Evolutionary conservation across 805 yeast species (phyloP), one percentile per base, ranked within the genome.

Genomic region (Metschnikowia vanudenii): DNA sequence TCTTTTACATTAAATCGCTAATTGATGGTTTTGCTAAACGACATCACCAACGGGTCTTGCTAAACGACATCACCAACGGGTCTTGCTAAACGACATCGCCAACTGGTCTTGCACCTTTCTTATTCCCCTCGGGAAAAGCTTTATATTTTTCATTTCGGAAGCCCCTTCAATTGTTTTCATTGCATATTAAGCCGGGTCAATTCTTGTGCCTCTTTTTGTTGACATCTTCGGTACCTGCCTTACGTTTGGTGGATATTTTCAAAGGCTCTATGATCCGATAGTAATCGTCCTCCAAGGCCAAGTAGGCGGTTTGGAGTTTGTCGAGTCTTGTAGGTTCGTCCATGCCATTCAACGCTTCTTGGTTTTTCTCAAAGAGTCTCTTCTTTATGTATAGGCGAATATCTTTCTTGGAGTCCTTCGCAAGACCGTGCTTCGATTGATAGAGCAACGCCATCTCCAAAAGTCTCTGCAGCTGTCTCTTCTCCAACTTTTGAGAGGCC

Each of bases 341-440:
- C 60, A 89, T 67, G 4, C 81, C 85, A 30, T 65, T 67, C 45
- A 94, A 71, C 0, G 89, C 90, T 46, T 91, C 97, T 56, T 74
- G 79, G 67, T 94, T 94, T 60, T 88, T 87, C 46, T 80, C 75
- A 60, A 75, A 92, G 20, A 94, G 67, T 48, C 99, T 75, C 57
- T 73, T 77, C 64, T 91, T 92, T 51, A 92, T 84, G 52, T 78
- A 76, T 26, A 83, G 58, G 43, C 94, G 69, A 6, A 80, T 66
- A 6, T 71, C 69, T 47, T 65, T 67, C 41, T 68, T 55, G 57
- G 61, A 47, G 51, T 57, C 51, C 46, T 62, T 45, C 10, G 57
- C 59, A 12, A 41, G 19, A 22, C 57, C 56, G 24, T 57, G 51
- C 44, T 64, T 62, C 37, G 61, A 52, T 33, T 68, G 69, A 53